Base-by-base conservation (phyloP, 805 yeast species). In the Metschnikowia vanudenii region DNA sequence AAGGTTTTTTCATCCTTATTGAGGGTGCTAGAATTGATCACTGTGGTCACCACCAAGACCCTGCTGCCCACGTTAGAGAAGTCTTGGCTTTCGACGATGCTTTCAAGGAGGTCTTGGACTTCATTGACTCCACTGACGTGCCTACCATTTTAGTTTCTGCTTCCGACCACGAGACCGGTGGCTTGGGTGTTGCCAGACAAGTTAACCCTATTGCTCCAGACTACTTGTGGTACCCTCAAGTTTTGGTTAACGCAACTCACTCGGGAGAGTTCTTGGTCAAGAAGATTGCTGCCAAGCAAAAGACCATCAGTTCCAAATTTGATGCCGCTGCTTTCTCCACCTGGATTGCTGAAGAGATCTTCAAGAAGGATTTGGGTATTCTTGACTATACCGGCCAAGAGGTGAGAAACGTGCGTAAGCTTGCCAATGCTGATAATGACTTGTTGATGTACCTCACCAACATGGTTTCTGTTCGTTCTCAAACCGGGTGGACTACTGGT, bases 101-200 rank as follows among this genome's bases (percentile, higher is more conserved):
- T 3, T 88, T 86, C 68, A 65, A 77, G 51, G 85, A 88, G 11
- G 96, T 84, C 2, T 66, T 80, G 43, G 80, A 86, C 35, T 89
- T 81, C 63, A 87, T 85, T 32, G 81, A 84, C 55, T 61, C 73
- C 8, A 60, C 85, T 2, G 88, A 85, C 41, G 81, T 78, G 12
- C 96, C 89, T 56, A 88, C 96, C 2, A 72, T 85, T 37, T 76
- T 88, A 35, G 72, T 91, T 35, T 81, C 92, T 22, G 89, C 96
- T 1, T 85, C 95, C 20, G 97, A 91, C 64, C 98, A 91, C 70
- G 98, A 91, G 64, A 91, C 97, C 20, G 98, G 98, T 52, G 98
- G 97, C 0, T 74, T 91, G 53, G 85, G 85, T n/a, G 79, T 88
- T 38, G 89, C 96, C 0, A 80, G 91, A 67, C 97, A 91, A 71